phyloP scores from a whole-genome alignment of 2,329 filamentous ascomycete species.

The Neofusicoccum cordaticola region DNA sequence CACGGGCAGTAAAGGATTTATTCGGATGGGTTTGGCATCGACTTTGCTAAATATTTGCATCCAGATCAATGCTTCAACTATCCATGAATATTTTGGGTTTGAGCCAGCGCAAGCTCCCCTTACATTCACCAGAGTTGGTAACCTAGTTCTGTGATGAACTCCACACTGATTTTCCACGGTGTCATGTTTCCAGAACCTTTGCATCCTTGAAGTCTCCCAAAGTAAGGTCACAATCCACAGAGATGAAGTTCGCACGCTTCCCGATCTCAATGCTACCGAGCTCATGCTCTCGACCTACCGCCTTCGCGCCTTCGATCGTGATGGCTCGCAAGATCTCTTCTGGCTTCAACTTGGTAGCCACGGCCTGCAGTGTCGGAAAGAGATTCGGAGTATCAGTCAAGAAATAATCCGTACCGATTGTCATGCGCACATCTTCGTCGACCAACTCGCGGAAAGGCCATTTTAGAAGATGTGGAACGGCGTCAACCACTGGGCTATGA shows the following conservation, averaged over 20 bases:
- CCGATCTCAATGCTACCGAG: slow-evolving; percentile 31
- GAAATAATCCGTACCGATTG: slow-evolving; percentile 30
- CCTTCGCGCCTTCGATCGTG: slow-evolving; percentile 29
- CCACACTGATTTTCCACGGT: too few relatives aligned
- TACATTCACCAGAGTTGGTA: too few relatives aligned
- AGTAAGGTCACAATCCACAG: too few relatives aligned
- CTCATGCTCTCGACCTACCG: slow-evolving; percentile 26
- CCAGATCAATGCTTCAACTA: too few relatives aligned
- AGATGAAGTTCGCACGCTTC: slow-evolving; percentile 21
- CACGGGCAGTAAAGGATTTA: too few relatives aligned
- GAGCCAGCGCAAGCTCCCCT: too few relatives aligned
- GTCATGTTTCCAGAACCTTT: too few relatives aligned
- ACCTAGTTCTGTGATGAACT: too few relatives aligned
- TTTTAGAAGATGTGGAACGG: slow-evolving; percentile 23
- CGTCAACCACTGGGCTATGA: slow-evolving; percentile 22
- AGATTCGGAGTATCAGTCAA: slow-evolving; percentile 20
- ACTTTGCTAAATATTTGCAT: too few relatives aligned
- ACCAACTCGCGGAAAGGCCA: slow-evolving; percentile 31
- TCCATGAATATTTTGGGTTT: too few relatives aligned
- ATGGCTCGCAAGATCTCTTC: slow-evolving; percentile 24
- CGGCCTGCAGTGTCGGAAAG: slow-evolving; percentile 20
- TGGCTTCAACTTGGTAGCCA: not conserved
- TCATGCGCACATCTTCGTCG: slow-evolving; percentile 27
- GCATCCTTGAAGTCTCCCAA: too few relatives aligned
- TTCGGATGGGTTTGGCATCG: too few relatives aligned